Conservation (phyloP, 75 land plant species). For the Selaginella tamariscina region DNA sequence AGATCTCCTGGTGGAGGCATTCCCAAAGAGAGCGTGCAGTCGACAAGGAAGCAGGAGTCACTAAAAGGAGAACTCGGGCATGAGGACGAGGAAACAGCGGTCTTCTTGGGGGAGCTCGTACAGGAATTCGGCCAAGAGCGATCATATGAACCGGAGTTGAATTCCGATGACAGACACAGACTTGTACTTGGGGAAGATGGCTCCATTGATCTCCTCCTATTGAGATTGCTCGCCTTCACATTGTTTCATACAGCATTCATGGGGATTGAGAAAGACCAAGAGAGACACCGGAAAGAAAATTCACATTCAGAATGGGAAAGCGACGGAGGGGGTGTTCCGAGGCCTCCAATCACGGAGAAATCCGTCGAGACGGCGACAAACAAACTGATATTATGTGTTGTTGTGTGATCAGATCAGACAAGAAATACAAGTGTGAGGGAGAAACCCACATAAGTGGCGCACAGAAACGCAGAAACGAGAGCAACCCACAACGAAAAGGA, state of each 20-base stretch:
- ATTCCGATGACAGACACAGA: not conserved
- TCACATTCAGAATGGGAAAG: too few relatives aligned
- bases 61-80: slow-evolving; percentile 12
- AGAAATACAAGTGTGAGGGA: not conserved
- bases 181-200: not conserved
- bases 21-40: slow-evolving; percentile 59
- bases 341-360: not conserved
- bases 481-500: not conserved
- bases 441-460: not conserved
- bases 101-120: not conserved
- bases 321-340: too few relatives aligned
- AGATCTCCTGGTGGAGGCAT: slow-evolving; percentile 54
- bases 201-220: not conserved
- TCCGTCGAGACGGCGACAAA: not conserved
- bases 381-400: not conserved
- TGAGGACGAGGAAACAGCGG: slow-evolving; percentile 24
- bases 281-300: too few relatives aligned
- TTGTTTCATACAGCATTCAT: too few relatives aligned
- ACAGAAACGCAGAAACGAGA: not conserved
- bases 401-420: not conserved
- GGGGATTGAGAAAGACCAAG: too few relatives aligned
- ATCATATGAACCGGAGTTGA: not conserved
- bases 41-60: slow-evolving; percentile 25
- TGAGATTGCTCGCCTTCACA: too few relatives aligned
- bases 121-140: not conserved